Evolutionary conservation across 768 basidiomycete genomes (phyloP), one percentile per base, ranked within the genome.

Genomic region (Lactifluus volemus): DNA sequence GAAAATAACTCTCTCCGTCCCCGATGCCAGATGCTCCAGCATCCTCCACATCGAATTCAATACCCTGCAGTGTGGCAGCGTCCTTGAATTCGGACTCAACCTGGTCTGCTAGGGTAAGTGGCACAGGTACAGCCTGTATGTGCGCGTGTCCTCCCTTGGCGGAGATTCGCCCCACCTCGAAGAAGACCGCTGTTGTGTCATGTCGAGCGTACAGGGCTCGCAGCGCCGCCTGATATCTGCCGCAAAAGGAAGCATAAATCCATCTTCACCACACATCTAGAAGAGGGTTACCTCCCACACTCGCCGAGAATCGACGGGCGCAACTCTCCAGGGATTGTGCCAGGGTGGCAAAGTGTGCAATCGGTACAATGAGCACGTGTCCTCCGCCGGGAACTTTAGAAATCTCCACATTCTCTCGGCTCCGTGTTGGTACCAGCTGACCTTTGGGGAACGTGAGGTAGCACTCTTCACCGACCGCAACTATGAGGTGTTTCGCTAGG

Each of bases 381-480:
- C 97, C 97, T 21, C 97, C 97, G 19, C 97, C 97, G 1, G 97
- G 97, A 21, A 98, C 87, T 61, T 65, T 58, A 64, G 70, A 66
- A 65, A 73, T 69, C 12, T 73, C 60, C 8, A 69, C 67, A n/a
- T 70, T 68, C 44, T 65, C 72, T 66, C 77, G 73, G 44, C 78
- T 76, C 49, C 85, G 84, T 6, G 93, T 95, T 17, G 91, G 89
- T 48, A 92, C 81, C 47, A 98, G 86, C 71, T 96, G 93, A 2
- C 97, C 97, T 71, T 97, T 98, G 0, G 97, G 90, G n/a, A 98
- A 75, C 0, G 97, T 95, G 52, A 98, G 74, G 75, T 99, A 99
- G 69, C 91, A 92, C 73, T 99, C 97, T 6, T 79, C 72, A 14
- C 95, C 97, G 69, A 99, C 97, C 0, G 91, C 85, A 36, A 94